These are phyloP conservation scores for Suillus lakei DNA, from an alignment of 768 basidiomycete genomes.

Conservation along the genomic window DNA sequence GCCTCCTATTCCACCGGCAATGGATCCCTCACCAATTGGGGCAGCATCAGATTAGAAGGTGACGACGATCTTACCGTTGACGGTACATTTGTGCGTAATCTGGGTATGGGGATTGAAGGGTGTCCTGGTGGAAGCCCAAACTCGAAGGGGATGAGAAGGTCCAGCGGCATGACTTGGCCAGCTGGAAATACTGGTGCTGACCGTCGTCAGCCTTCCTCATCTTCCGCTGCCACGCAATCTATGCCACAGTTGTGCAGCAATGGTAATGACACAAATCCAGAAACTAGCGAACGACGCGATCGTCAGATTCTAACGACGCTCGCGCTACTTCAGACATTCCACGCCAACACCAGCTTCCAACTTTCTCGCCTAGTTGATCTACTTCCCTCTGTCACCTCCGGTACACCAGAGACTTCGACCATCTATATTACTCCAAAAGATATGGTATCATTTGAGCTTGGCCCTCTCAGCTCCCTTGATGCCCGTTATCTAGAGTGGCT, in stretches of 20 bases:
- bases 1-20: slow-evolving; percentile 54
- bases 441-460: slow-evolving; percentile 70
- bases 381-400: slow-evolving; percentile 20
- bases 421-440: slow-evolving; percentile 65
- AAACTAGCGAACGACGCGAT: slow-evolving; percentile 33
- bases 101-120: slow-evolving; percentile 78
- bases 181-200: slow-evolving; percentile 38
- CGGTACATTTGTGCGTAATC: slow-evolving; percentile 51
- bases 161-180: slow-evolving; percentile 57
- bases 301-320: slow-evolving; percentile 52
- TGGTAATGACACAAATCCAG: slow-evolving; percentile 16
- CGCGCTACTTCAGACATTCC: slow-evolving; percentile 69
- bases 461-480: slow-evolving; percentile 73
- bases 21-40: slow-evolving; percentile 55
- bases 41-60: slow-evolving; percentile 63
- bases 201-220: slow-evolving; percentile 38
- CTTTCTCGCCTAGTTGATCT: slow-evolving; percentile 47
- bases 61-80: slow-evolving; percentile 61
- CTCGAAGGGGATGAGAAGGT: slow-evolving; percentile 44
- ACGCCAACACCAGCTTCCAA: slow-evolving; percentile 65
- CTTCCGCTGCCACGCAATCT: slow-evolving; percentile 24
- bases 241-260: slow-evolving; percentile 34
- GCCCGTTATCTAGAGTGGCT: slow-evolving; percentile 83
- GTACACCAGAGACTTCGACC: slow-evolving; percentile 23
- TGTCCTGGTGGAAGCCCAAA: slow-evolving; percentile 44